These are phyloP conservation scores for Fonsecaea pedrosoi DNA, from an alignment of 2,329 filamentous ascomycete species.

Conservation along the genomic window DNA sequence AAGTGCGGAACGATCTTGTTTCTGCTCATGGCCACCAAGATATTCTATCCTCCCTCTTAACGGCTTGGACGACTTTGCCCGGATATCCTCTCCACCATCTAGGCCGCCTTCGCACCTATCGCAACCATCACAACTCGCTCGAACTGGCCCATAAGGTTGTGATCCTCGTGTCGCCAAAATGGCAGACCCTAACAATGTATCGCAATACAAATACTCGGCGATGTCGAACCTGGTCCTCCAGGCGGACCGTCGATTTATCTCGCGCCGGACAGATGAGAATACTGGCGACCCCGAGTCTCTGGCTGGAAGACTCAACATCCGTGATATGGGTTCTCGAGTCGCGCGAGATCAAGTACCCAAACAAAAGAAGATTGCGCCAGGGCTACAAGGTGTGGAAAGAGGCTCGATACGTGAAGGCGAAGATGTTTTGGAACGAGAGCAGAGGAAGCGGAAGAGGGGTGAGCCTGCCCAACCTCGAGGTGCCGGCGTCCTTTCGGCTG, in stretches of 20 bases:
- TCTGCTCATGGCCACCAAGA: conserved; percentile 1
- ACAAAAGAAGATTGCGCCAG: conserved; percentile 73
- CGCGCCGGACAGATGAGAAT: conserved; percentile 88
- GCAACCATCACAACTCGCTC: not conserved
- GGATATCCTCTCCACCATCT: not conserved
- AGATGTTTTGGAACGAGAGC: conserved; percentile 81
- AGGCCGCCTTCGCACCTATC: not conserved
- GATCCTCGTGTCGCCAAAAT: conserved; percentile 55
- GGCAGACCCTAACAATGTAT: conserved; percentile 77
- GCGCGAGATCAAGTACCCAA: conserved; percentile 80
- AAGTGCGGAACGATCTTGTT: not conserved
- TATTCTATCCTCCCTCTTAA: not conserved
- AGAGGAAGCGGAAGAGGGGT: conserved; percentile 81
- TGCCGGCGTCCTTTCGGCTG: conserved; percentile 79
- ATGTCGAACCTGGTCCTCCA: conserved; percentile 99
- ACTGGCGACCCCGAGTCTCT: conserved; percentile 98
- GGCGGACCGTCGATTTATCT: conserved; percentile 95
- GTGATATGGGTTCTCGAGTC: conserved; percentile 90
- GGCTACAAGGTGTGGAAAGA: conserved; percentile 73
- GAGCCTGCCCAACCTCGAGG: conserved; percentile 74
- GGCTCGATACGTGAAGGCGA: conserved; percentile 79
- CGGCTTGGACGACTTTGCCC: not conserved
- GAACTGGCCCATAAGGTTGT: not conserved
- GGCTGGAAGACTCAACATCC: conserved; percentile 88
- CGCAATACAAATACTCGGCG: conserved; percentile 98